Evolutionary conservation across 2,329 filamentous ascomycete species (phyloP), one percentile per base, ranked within the genome.

Genomic region (Xylariomycetidae sp.): DNA sequence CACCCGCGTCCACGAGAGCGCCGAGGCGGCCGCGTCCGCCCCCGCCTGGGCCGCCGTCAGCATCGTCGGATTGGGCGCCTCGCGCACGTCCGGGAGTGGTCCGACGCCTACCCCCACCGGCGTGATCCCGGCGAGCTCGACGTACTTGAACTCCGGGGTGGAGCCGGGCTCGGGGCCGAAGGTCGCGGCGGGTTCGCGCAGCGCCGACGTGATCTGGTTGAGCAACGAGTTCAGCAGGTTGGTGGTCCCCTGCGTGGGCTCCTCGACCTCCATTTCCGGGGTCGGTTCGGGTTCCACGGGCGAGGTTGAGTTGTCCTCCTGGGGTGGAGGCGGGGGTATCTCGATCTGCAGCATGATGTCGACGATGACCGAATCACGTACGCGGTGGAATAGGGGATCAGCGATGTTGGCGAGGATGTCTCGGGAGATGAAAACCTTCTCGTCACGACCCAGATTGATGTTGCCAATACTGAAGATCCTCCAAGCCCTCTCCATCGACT

Each of bases 301-400:
- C n/a, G 56, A 49, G 6, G 46, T 53, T 4, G 42, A 32, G 22
- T 57, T 54, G n/a, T n/a, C n/a, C 5, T 47, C 30, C 2, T 35
- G 35, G 12, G 20, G 32, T 9, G 17, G 31, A 19, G 18, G 40
- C 34, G 36, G 28, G 15, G 40, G 44, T 6, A 48, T 35, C 19
- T 57, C 54, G 14, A 58, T 58, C 46, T 85, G 79, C 33, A 92
- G 58, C 38, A 89, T 70, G 25, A 95, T 59, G 47, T 94, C 85
- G 31, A 94, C 67, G 42, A 80, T 72, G 35, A 83, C 70, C 4
- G 75, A 60, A 49, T 95, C 85, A 29, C 84, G 76, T 17, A 89
- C 69, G 18, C 85, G 75, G 8, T 80, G 84, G 57, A 95, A 95
- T 37, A 89, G 81, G 10, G 88, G 85, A 58, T 95, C 90, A 15